Evolutionary conservation across 1,139 yeast species (phyloP), one percentile per base, ranked within the genome.

Genomic region (Casaregolazyma lundiana): DNA sequence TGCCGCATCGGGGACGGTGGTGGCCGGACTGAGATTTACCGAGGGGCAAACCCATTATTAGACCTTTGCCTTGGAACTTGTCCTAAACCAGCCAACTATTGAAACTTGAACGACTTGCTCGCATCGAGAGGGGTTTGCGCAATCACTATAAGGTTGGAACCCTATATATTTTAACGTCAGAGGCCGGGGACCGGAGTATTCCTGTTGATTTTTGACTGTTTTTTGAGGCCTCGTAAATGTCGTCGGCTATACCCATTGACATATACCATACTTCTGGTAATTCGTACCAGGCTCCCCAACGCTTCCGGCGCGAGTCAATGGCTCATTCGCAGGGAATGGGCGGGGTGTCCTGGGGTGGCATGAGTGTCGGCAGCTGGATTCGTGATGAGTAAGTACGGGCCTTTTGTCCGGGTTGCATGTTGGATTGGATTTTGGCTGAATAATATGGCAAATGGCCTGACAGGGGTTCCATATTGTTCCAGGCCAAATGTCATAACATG

Each of bases 301-400:
- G 67, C 45, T 69, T 69, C 53, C 77, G 96, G 58, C 74, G 97
- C 51, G 97, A 90, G 59, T 81, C 90, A 50, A 81, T 92, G 50
- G 97, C 97, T 19, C 97, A 90, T 65, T 84, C 96, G 2, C 96
- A 88, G 64, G 97, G 97, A 7, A 86, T 90, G 81, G 97, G 97
- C 37, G 97, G 97, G 44, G 86, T 92, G 34, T 84, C 95, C n/a
- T 92, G 97, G 96, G 97, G 97, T 20, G 89, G 95, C 2, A 80
- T 89, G 50, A 84, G 95, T 19, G 90, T 92, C 39, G 97, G 97
- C 8, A 83, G 94, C 18, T 92, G 97, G 97, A 72, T 92, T 35
- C 85, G 89, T 63, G 97, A 92, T 63, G 98, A 92, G 65, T 61
- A 57, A 65, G 95, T 87, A 34, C 75, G 19, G 7, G 15, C 19